phyloP scores from a whole-genome alignment of 768 basidiomycete genomes.

The Tulasnella sp. region DNA sequence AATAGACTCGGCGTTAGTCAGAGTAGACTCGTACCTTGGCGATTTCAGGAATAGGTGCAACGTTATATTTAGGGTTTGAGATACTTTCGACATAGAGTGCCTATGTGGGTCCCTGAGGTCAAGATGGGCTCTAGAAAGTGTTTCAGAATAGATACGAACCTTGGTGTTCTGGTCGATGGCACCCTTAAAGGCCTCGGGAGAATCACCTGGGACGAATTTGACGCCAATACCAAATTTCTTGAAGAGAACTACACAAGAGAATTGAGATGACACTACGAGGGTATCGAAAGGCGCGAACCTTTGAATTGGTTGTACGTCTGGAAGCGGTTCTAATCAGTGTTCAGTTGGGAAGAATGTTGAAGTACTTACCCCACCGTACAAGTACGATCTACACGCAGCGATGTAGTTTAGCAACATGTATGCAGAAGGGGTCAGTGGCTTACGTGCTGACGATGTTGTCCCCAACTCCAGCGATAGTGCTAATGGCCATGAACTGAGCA shows the following conservation, averaged over 20 bases:
- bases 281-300: slow-evolving; percentile 26
- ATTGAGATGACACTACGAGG: background rate
- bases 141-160: slow-evolving; percentile 14
- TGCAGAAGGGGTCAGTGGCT: slow-evolving; percentile 21
- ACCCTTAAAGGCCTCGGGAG: slow-evolving; percentile 45
- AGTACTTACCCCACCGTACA: slow-evolving; percentile 55
- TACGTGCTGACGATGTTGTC: slow-evolving; percentile 70
- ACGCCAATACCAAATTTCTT: slow-evolving; percentile 54
- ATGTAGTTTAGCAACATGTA: background rate
- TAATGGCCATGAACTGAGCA: slow-evolving; percentile 62
- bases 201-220: slow-evolving; percentile 46
- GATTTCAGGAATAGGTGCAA: slow-evolving; percentile 54
- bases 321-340: background rate
- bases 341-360: background rate
- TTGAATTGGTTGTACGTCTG: slow-evolving; percentile 67
- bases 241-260: slow-evolving; percentile 38
- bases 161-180: slow-evolving; percentile 67
- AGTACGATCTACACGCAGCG: slow-evolving; percentile 33
- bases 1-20: no score
- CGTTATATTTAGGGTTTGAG: slow-evolving; percentile 62
- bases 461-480: slow-evolving; percentile 45
- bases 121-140: background rate
- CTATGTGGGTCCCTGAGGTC: slow-evolving; percentile 21
- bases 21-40: no score
- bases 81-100: slow-evolving; percentile 65